A percentile compares a stretch with the other conserved stretches of the same genome.
Conservation (phyloP, 148 eudicot species). For the Pouteria glomerata region DNA sequence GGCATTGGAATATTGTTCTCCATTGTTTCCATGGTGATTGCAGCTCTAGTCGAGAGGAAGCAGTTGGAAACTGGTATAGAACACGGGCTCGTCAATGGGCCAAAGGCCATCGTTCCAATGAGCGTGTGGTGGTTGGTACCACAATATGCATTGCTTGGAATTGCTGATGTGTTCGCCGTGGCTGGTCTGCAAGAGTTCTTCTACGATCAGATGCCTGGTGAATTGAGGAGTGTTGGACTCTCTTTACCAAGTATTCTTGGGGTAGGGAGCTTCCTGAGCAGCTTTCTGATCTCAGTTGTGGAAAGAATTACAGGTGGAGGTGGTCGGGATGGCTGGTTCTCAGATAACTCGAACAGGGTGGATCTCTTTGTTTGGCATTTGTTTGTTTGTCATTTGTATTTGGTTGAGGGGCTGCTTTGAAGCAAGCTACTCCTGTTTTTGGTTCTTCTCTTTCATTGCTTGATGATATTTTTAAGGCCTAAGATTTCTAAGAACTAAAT, state of each 20-base stretch:
- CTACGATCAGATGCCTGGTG: constrained; percentile 37
- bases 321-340: constrained; percentile 53
- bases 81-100: constrained; percentile 22
- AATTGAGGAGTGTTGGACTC: constrained; percentile 36
- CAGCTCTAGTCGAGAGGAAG: constrained; percentile 25
- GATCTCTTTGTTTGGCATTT: too few relatives aligned
- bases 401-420: too few relatives aligned
- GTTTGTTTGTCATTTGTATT: too few relatives aligned
- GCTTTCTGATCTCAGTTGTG: constrained; percentile 30
- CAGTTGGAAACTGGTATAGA: constrained; percentile 17
- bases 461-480: too few relatives aligned
- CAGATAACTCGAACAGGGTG: constrained; percentile 44
- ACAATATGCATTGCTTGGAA: constrained; percentile 31
- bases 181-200: constrained; percentile 50
- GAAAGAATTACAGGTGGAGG: constrained; percentile 16
- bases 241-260: constrained; percentile 32
- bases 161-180: constrained; percentile 35
- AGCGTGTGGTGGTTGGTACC: constrained; percentile 47
- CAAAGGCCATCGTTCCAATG: constrained; percentile 26
- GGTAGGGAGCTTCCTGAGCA: constrained; percentile 35
- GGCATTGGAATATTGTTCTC: constrained; percentile 27
- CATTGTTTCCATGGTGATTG: constrained; percentile 14
- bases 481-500: too few relatives aligned
- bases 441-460: too few relatives aligned
- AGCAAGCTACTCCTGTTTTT: too few relatives aligned